Evolutionary conservation across 148 eudicot species (phyloP), one percentile per base, ranked within the genome.

Genomic region (Arctostaphylos glauca): DNA sequence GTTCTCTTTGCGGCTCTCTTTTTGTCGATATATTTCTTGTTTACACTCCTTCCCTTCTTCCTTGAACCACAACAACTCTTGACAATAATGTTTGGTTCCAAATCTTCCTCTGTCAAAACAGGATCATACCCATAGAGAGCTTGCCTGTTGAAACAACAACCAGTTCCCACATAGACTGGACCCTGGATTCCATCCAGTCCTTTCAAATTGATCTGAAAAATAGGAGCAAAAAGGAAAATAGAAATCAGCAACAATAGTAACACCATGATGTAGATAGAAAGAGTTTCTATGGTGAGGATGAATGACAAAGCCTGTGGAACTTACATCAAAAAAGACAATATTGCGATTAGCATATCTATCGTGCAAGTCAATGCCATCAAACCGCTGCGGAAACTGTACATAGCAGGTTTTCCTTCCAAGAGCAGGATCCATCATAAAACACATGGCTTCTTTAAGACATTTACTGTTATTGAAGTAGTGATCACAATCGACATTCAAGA

Each of bases 301-400:
- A n/a, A 43, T 46, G 31, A 74, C 25, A 41, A 54, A 74, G 81
- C 47, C 66, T 71, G 58, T 50, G 80, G 68, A 72, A 91, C 96
- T 31, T 90, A 96, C 98, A 89, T 96, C 98, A 74, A 96, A 96
- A 83, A 96, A 96, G 85, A 96, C 98, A 79, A 96, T 94, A 78
- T 96, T 96, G 81, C 98, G 87, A 89, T 96, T 96, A 86, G 98
- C 98, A 85, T 96, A 96, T 91, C 98, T 90, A 96, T 96, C 98
- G 41, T 96, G 98, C 83, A 81, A 76, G 83, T 96, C 98, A 87
- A 96, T 96, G 89, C 98, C 98, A 89, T 96, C 98, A 78, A 96
- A 96, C 77, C 98, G 86, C 86, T 96, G 98, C 14, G 98, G 98
- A 79, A 96, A 96, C 86, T 96, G 98, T 41, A 96, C 98, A 83